Conservation (phyloP, 805 yeast species). For the Candida saitoana region DNA sequence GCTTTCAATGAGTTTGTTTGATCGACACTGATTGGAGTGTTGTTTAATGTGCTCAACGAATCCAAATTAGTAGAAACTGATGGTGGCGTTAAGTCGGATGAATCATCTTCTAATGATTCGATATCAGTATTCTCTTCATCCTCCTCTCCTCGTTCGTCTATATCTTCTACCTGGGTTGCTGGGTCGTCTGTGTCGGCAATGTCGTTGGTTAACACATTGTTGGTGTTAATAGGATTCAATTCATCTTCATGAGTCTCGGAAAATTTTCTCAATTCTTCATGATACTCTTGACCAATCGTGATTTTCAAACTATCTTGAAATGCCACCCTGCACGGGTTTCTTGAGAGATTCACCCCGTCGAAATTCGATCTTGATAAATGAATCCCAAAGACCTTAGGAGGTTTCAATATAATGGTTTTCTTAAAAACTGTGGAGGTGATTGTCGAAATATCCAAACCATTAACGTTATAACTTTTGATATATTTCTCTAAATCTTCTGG, state of each 20-base stretch:
- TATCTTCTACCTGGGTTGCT: slow-evolving; percentile 34
- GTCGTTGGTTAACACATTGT: slow-evolving; percentile 24
- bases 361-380: slow-evolving; percentile 84
- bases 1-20: slow-evolving; percentile 32
- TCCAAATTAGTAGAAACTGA: slow-evolving; percentile 8
- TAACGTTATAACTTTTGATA: slow-evolving; percentile 43
- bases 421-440: slow-evolving; percentile 67
- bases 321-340: slow-evolving; percentile 71
- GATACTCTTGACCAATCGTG: slow-evolving; percentile 43
- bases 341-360: slow-evolving; percentile 58
- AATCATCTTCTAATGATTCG: slow-evolving; percentile 14
- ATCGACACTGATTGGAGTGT: slow-evolving; percentile 36
- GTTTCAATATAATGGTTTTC: slow-evolving; percentile 52
- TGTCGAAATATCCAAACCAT: slow-evolving; percentile 40
- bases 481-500: slow-evolving; percentile 46
- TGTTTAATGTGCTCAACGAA: slow-evolving; percentile 16
- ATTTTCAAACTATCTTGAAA: slow-evolving; percentile 56
- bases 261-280: slow-evolving; percentile 32
- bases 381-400: slow-evolving; percentile 71
- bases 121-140: slow-evolving; percentile 15
- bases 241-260: slow-evolving; percentile 20
- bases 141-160: slow-evolving; percentile 33
- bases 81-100: slow-evolving; percentile 10
- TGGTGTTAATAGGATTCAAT: slow-evolving; percentile 13
- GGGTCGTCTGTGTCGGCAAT: slow-evolving; percentile 29